Base-by-base conservation (phyloP, 352 stramenopile genomes). In the Elongisporangium prolatum region DNA sequence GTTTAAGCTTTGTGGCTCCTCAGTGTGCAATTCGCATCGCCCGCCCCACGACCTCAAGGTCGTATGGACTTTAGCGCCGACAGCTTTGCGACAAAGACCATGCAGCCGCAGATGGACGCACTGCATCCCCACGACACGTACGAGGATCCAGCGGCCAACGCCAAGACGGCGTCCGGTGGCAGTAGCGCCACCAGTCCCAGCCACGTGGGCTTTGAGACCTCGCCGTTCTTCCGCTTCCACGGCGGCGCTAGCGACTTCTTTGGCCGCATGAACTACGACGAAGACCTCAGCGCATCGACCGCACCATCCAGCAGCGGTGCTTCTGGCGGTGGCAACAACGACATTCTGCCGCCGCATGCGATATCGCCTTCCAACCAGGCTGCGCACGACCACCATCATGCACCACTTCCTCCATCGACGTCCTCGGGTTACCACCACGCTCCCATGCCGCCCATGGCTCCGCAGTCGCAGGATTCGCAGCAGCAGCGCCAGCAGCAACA, bases 281-380 rank as follows among this genome's bases (percentile, higher is more conserved):
- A 78, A 13, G 69, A 67, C n/a, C 22, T 56, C 2, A 55, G 55
- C 22, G 28, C 25, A 0, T 25, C 52, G 3, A 54, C 52, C 49
- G 64, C 63, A 7, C 52, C 69, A 1, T 64, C 69, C 13, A 58
- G 53, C 22, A 71, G 57, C 21, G 51, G 24, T 14, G 65, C 62
- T 13, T 59, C 60, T 3, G 60, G 54, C 10, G 54, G 40, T 17
- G 51, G 53, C 28, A 77, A 77, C 54, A 75, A 75, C 13, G 67
- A 75, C 24, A 53, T 66, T 24, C 37, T 73, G 52, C 64, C 71
- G 16, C 59, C 72, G 4, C 57, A 67, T 21, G 51, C 65, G 50
- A 52, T 72, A 7, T 72, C 74, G 16, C 67, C 71, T n/a, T 74
- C 73, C n/a, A 85, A 87, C 60, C 75, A 83, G 60, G 37, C 49